Evolutionary conservation across 805 yeast genomes (phyloP).

Genomic region (Candida gorgasii): DNA sequence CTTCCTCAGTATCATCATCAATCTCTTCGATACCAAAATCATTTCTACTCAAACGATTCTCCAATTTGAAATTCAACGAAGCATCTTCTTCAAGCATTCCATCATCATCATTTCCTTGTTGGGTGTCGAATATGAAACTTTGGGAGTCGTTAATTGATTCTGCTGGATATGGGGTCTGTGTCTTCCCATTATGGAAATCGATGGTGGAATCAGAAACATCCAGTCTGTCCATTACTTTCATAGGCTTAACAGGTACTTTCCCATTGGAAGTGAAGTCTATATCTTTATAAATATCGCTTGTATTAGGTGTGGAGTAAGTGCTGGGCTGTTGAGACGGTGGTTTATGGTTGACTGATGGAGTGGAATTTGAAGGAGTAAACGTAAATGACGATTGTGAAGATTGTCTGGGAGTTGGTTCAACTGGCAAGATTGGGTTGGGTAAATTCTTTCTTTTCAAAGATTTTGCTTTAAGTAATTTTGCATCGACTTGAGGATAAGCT

Average conservation of each 20-base stretch:
- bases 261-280: conserved; percentile 47
- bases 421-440: conserved; percentile 23
- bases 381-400: conserved; percentile 7
- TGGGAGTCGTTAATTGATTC: conserved; percentile 19
- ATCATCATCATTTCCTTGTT: conserved; percentile 18
- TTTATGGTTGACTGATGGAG: conserved; percentile 1
- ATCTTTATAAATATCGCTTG: conserved; percentile 27
- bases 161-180: conserved; percentile 6
- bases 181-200: conserved; percentile 4
- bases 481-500: conserved; percentile 22
- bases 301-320: conserved; percentile 3
- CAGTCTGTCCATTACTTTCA: conserved; percentile 32
- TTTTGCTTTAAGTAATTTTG: conserved; percentile 22
- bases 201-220: conserved; percentile 11
- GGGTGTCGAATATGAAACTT: conserved; percentile 17
- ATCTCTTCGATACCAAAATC: conserved; percentile 39
- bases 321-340: no score
- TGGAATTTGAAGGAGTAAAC: not conserved
- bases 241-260: conserved; percentile 41
- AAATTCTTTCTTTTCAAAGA: conserved; percentile 24
- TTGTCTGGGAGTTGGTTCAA: conserved; percentile 16
- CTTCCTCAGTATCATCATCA: conserved; percentile 31
- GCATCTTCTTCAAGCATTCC: conserved; percentile 30
- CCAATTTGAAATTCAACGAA: conserved; percentile 25
- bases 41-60: conserved; percentile 18